Percentiles rank a stretch among this genome's conserved stretches.
Evolutionary conservation across 2,329 filamentous ascomycete species (phyloP).

Genomic region (Apiospora kogelbergensis): DNA sequence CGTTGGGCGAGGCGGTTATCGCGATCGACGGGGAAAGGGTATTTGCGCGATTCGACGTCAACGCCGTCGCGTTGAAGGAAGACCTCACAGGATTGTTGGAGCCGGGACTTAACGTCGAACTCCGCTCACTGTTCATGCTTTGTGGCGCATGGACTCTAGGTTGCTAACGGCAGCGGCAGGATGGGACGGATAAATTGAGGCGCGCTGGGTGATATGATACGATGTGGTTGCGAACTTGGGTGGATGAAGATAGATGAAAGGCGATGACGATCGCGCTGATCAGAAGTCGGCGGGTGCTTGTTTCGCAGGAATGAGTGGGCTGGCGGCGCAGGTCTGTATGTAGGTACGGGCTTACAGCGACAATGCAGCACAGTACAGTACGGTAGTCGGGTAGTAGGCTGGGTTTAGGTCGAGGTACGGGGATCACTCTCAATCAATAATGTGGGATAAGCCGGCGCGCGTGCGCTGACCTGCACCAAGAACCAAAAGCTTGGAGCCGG

Average conservation of each 20-base stretch:
- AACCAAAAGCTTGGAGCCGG: conserved; percentile 8
- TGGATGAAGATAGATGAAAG: not conserved
- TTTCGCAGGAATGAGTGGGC: conserved; percentile 20
- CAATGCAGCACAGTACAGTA: conserved; percentile 6
- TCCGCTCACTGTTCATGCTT: conserved; percentile 28
- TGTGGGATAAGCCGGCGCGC: conserved; percentile 9
- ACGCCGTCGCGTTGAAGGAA: conserved; percentile 21
- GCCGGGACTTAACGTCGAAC: conserved; percentile 8
- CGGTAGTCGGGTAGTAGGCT: conserved; percentile 4
- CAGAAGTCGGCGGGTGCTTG: conserved; percentile 19
- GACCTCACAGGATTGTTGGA: conserved; percentile 14
- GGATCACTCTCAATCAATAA: conserved; percentile 10
- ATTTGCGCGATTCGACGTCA: conserved; percentile 26
- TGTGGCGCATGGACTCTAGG: conserved; percentile 12
- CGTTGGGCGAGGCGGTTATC: conserved; percentile 14
- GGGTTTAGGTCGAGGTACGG: conserved; percentile 7
- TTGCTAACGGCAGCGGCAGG: conserved; percentile 22
- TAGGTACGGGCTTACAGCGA: not conserved
- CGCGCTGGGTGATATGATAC: conserved; percentile 3
- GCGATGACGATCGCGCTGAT: conserved; percentile 31
- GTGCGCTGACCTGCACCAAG: conserved; percentile 9
- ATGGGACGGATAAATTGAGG: not conserved
- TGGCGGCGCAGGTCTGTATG: conserved; percentile 12
- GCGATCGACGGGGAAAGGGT: conserved; percentile 20
- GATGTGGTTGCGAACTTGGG: not conserved